Evolutionary conservation across 2,329 filamentous ascomycete species (phyloP).

Genomic region (Botrytis fragariae): DNA sequence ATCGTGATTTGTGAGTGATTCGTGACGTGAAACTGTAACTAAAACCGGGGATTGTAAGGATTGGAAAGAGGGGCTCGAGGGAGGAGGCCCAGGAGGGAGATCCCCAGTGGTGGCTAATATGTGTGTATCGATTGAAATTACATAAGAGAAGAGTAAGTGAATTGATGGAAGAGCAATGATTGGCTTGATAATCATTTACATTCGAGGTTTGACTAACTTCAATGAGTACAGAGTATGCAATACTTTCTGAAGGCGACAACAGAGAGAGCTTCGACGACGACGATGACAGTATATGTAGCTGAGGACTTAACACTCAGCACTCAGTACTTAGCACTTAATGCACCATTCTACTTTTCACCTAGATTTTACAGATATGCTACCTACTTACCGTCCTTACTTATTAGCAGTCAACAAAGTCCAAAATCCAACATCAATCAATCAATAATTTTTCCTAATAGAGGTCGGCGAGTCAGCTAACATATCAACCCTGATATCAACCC

Average conservation of each 20-base stretch:
- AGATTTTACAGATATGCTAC: background rate
- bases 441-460: background rate
- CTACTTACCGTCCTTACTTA: background rate
- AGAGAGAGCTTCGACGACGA: background rate
- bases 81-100: background rate
- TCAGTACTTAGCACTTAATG: background rate
- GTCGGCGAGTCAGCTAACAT: background rate
- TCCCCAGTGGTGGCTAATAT: background rate
- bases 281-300: background rate
- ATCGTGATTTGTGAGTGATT: background rate
- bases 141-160: background rate
- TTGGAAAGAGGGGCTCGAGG: background rate
- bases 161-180: background rate
- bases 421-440: background rate
- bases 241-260: background rate
- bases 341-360: background rate
- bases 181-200: background rate
- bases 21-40: background rate
- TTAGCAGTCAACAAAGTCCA: background rate
- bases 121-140: slow-evolving; percentile 1
- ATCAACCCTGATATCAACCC: background rate
- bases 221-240: background rate
- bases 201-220: background rate
- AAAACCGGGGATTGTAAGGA: background rate
- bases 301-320: background rate